Evolutionary conservation across 768 basidiomycete genomes (phyloP).

Genomic region (Kwoniella botswanensis): DNA sequence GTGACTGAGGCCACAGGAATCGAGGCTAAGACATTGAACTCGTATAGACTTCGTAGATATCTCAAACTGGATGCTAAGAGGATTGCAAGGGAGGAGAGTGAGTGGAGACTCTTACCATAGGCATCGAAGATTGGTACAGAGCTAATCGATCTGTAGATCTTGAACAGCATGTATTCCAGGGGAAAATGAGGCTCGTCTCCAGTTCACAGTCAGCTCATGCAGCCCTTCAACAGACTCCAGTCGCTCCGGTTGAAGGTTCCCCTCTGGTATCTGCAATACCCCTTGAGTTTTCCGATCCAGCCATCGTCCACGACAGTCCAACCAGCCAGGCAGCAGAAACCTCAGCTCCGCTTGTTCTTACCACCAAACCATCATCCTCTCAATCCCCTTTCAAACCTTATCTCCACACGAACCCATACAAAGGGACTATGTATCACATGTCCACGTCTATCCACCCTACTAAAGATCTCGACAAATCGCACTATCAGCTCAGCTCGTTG

Average conservation of each 20-base stretch:
- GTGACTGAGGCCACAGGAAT: not conserved
- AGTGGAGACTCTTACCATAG: not conserved
- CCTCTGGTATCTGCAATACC: not conserved
- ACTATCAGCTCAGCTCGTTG: constrained; percentile 5
- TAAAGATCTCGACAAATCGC: constrained; percentile 4
- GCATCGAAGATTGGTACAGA: not conserved
- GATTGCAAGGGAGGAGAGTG: not conserved
- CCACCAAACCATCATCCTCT: constrained; percentile 1
- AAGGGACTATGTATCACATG: constrained; percentile 9
- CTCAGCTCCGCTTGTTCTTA: not conserved
- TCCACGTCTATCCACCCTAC: constrained; percentile 5
- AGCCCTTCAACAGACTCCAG: not conserved
- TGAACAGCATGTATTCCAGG: not conserved
- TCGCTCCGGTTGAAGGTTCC: not conserved
- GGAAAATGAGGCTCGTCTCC: too few species aligned
- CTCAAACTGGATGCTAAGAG: not conserved
- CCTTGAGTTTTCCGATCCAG: not conserved
- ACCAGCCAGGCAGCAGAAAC: not conserved
- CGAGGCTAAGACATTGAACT: not conserved
- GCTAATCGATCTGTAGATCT: not conserved
- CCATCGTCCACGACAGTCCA: not conserved
- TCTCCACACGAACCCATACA: constrained; percentile 2
- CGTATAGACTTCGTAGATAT: not conserved
- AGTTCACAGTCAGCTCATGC: too few species aligned
- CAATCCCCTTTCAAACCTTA: constrained; percentile 1